Base-by-base conservation (phyloP, 78 protist species). In the Neovahlkampfia damariscottae region DNA sequence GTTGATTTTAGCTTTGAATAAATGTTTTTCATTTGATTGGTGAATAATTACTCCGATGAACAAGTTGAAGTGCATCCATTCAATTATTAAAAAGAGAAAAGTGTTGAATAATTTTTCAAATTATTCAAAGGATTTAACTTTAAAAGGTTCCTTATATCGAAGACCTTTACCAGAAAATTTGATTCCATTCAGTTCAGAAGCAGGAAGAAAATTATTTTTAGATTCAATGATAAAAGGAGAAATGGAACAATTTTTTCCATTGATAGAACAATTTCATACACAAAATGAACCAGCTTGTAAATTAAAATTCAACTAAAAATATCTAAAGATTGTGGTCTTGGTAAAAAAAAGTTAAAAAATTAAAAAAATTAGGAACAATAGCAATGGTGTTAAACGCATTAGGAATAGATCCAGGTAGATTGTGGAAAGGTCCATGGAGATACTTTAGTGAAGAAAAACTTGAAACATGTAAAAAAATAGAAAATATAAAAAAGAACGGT, bases 261-360 rank as follows among this genome's bases (percentile, higher is more conserved):
- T 79, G 2, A 38, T 72, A 2, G 79, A 31, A 38, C 58, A 70
- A 2, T 79, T 79, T 36, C 27, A 79, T 58, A 79, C 82, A 40
- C 82, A 79, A 9, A 8, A 9, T n/a, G 82, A 79, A 19, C 82
- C 82, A 69, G 80, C 82, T 39, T 78, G n/a, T 69, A 69, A 69
- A 19, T n/a, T 37, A 69, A 69, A n/a, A n/a, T 72, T n/a, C n/a
- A n/a, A n/a, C n/a, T n/a, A n/a, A n/a, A n/a, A n/a, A n/a, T n/a
- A n/a, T n/a, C n/a, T n/a, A n/a, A n/a, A n/a, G n/a, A n/a, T n/a
- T n/a, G n/a, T n/a, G n/a, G n/a, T n/a, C n/a, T n/a, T n/a, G n/a
- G n/a, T n/a, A n/a, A n/a, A n/a, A n/a, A n/a, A n/a, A n/a, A n/a
- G n/a, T n/a, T n/a, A n/a, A n/a, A n/a, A n/a, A n/a, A n/a, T n/a